Evolutionary conservation across 1,139 yeast genomes (phyloP).

Genomic region (Kazachstania sp.): DNA sequence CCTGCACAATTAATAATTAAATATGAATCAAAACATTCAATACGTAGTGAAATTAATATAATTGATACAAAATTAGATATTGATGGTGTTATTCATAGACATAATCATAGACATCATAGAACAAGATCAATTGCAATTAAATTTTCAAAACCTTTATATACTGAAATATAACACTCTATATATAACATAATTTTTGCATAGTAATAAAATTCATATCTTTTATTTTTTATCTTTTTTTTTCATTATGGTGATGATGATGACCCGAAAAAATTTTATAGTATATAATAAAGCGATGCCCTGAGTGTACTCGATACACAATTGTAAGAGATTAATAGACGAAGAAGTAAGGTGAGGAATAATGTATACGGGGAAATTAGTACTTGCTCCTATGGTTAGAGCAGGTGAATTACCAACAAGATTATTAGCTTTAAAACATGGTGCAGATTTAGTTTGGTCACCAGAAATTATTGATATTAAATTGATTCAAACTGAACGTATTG

Average conservation of each 20-base stretch:
- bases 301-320: too few relatives aligned
- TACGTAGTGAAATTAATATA: not conserved
- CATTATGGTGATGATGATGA: too few relatives aligned
- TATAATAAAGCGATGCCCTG: too few relatives aligned
- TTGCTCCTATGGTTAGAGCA: slow-evolving; percentile 95
- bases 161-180: not conserved
- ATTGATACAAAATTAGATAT: not conserved
- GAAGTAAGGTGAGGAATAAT: not conserved
- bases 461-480: slow-evolving; percentile 85
- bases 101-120: slow-evolving; percentile 21
- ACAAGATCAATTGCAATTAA: slow-evolving; percentile 28
- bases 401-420: slow-evolving; percentile 89
- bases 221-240: too few relatives aligned
- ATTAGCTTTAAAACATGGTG: slow-evolving; percentile 71
- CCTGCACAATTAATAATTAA: too few relatives aligned
- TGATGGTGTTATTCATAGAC: not conserved
- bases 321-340: too few relatives aligned
- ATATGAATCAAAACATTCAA: too few relatives aligned
- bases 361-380: slow-evolving; percentile 56
- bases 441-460: slow-evolving; percentile 93
- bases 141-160: slow-evolving; percentile 20
- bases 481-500: slow-evolving; percentile 54
- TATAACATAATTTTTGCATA: not conserved
- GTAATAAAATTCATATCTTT: not conserved
- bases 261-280: too few relatives aligned